A percentile compares a stretch with the other conserved stretches of the same genome.
phyloP scores from a whole-genome alignment of 2,329 filamentous ascomycete genomes.

The Ascochyta viciae-villosae region DNA sequence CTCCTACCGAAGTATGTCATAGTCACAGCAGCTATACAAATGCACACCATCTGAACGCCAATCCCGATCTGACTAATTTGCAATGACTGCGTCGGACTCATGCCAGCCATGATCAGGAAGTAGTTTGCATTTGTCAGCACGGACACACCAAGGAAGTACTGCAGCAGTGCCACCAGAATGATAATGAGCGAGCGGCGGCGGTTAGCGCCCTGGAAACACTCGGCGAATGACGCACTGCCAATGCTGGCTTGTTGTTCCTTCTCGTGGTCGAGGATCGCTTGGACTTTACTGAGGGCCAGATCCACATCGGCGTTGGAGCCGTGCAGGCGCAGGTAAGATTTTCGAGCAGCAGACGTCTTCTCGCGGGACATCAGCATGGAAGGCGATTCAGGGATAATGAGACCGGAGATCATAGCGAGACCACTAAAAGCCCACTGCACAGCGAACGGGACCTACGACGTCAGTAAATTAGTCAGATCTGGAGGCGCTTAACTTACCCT shows the following conservation, averaged over 20 bases:
- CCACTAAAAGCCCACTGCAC: slow-evolving; percentile 7
- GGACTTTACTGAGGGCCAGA: slow-evolving; percentile 7
- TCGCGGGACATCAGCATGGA: slow-evolving; percentile 7
- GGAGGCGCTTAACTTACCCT: no score
- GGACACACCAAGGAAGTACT: slow-evolving; percentile 14
- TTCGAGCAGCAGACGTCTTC: slow-evolving; percentile 4
- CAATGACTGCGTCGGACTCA: slow-evolving; percentile 11
- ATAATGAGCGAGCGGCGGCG: slow-evolving; percentile 74
- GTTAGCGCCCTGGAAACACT: slow-evolving; percentile 82
- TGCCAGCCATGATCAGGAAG: slow-evolving; percentile 15
- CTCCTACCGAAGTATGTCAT: slow-evolving; percentile 8
- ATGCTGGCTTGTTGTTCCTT: neutral
- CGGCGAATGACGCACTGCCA: slow-evolving; percentile 40
- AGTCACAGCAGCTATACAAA: slow-evolving; percentile 5
- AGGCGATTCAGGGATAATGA: slow-evolving; percentile 7
- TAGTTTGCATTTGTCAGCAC: slow-evolving; percentile 13
- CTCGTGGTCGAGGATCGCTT: slow-evolving; percentile 10
- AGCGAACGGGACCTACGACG: slow-evolving; percentile 4
- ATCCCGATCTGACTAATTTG: slow-evolving; percentile 10
- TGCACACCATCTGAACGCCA: slow-evolving; percentile 11
- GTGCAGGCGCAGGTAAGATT: slow-evolving; percentile 5
- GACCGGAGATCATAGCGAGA: slow-evolving; percentile 2
- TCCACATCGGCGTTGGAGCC: slow-evolving; percentile 8
- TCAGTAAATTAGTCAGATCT: no score
- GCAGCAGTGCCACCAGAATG: slow-evolving; percentile 9